Evolutionary conservation across 805 yeast genomes (phyloP).

Genomic region (Suhomyces emberorum): DNA sequence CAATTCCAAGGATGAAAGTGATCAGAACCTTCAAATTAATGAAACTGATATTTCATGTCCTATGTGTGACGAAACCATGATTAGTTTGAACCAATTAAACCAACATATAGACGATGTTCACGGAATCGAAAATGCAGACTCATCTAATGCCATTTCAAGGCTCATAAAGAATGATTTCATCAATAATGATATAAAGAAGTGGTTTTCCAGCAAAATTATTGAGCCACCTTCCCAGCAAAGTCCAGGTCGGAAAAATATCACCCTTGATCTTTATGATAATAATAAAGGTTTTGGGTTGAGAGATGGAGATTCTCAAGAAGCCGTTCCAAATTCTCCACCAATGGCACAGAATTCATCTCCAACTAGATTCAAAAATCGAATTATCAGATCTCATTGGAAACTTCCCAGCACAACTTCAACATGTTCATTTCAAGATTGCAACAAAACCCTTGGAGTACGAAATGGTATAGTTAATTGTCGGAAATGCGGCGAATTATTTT

Average conservation of each 20-base stretch:
- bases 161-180: conserved; percentile 14
- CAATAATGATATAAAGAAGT: conserved; percentile 38
- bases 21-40: neutral
- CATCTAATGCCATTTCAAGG: conserved; percentile 7
- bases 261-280: conserved; percentile 50
- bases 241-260: conserved; percentile 31
- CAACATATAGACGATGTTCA: conserved; percentile 73
- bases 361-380: conserved; percentile 18
- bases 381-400: conserved; percentile 58
- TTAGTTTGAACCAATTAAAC: conserved; percentile 53
- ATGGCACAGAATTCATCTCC: neutral
- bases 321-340: neutral
- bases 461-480: conserved; percentile 68
- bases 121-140: conserved; percentile 2
- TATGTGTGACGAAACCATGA: conserved; percentile 61
- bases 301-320: conserved; percentile 11
- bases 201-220: conserved; percentile 39
- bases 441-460: conserved; percentile 42
- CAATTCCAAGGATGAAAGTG: neutral
- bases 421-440: conserved; percentile 45
- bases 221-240: conserved; percentile 35
- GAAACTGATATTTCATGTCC: conserved; percentile 49
- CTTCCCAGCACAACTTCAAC: conserved; percentile 36
- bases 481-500: conserved; percentile 69
- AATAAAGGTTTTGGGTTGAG: conserved; percentile 33